Base-by-base conservation (phyloP, 257 asterid species). In the Orobanche coerulescens region DNA sequence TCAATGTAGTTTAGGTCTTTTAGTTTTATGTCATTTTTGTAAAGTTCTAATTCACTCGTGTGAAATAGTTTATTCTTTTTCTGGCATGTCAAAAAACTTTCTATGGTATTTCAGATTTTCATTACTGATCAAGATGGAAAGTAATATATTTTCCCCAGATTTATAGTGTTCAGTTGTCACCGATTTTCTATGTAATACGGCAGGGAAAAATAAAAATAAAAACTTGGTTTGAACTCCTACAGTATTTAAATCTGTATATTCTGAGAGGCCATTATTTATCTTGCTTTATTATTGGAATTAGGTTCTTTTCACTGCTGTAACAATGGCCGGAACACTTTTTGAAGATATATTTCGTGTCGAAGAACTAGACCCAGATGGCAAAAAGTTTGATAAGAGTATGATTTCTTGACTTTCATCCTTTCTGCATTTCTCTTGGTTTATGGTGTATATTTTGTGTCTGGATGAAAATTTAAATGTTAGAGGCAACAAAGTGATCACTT, bases 281-380 rank as follows among this genome's bases (percentile, higher is more conserved):
- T 52, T 51, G 18, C 5, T 7, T 22, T 18, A 15, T 46, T 49
- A 58, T 30, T 73, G 53, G 23, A 33, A 47, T 64, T 53, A 76
- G 73, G 64, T 75, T 20, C 36, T 48, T 1, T 49, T 57, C 62
- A 23, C 59, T 60, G 65, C 68, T 18, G 39, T 52, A 46, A 76
- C 30, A 65, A 89, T 84, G 97, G 94, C 82, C 74, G 93, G 83
- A 64, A 87, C 94, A 0, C 88, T 84, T 8, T 87, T 90, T 28
- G 87, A 85, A 73, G 96, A 87, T 65, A 90, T 85, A 65, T 90
- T 87, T 71, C 76, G 78, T 5, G 77, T 87, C 12, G 83, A 77
- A 25, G 78, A 67, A 5, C 4, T 87, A 18, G 88, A 90, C 63
- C 96, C 94, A 1, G 96, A 81, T 69, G 97, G 96, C 40, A 87